Conservation (phyloP, 108 stramenopile species). For the Cyclotella atomus region DNA sequence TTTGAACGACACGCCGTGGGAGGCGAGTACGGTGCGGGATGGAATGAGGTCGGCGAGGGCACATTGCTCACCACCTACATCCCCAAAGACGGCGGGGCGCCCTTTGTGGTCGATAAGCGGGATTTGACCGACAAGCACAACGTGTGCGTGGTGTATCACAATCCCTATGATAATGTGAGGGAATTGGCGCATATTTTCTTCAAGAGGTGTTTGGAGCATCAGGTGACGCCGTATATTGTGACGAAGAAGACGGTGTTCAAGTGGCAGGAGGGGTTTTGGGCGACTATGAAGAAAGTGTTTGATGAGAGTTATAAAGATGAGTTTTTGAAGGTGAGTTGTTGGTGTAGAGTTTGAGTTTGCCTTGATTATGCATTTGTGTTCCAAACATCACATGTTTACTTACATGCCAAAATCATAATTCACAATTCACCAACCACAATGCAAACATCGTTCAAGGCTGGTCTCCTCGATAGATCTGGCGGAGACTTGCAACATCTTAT, state of each 20-base stretch:
- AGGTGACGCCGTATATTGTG: slow-evolving; percentile 95
- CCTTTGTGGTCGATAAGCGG: slow-evolving; percentile 93
- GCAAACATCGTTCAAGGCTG: slow-evolving; percentile 45
- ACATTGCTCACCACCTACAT: slow-evolving; percentile 92
- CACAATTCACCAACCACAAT: background rate
- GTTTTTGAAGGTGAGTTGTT: slow-evolving; percentile 57
- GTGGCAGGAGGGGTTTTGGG: slow-evolving; percentile 99
- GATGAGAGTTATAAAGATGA: slow-evolving; percentile 89
- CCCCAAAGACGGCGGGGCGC: slow-evolving; percentile 83
- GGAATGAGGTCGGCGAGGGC: slow-evolving; percentile 89
- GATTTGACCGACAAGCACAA: slow-evolving; percentile 94
- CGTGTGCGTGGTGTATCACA: slow-evolving; percentile 96
- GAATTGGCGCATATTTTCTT: slow-evolving; percentile 95
- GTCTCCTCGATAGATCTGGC: slow-evolving; percentile 88
- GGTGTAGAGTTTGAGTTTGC: background rate
- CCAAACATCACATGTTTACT: too few species aligned
- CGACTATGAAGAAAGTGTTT: slow-evolving; percentile 91
- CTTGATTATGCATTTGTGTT: too few species aligned
- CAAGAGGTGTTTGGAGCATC: slow-evolving; percentile 84
- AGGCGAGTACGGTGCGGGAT: slow-evolving; percentile 97
- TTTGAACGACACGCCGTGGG: slow-evolving; percentile 98
- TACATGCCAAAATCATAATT: background rate
- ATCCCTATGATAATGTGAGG: slow-evolving; percentile 95
- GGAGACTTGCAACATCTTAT: slow-evolving; percentile 95
- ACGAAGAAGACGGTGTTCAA: slow-evolving; percentile 99